Evolutionary conservation across 2,329 filamentous ascomycete genomes (phyloP).

Genomic region (Colletotrichum salicis): DNA sequence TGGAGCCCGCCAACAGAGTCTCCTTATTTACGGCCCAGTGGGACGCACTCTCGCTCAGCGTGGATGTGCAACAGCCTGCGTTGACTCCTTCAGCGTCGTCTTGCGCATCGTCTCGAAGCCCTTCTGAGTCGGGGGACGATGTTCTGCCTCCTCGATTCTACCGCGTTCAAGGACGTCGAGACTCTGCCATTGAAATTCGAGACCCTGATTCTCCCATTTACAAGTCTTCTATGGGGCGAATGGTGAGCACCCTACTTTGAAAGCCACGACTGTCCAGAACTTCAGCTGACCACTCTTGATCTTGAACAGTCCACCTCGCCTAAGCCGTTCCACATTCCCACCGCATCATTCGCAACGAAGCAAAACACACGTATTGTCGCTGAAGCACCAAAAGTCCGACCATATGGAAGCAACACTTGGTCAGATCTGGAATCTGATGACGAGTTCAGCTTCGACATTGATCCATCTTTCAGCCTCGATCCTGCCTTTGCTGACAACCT

Average conservation of each 20-base stretch:
- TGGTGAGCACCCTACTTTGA: not conserved
- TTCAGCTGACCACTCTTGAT: not conserved
- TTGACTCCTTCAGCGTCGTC: conserved; percentile 27
- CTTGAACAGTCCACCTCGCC: conserved; percentile 16
- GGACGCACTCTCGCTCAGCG: conserved; percentile 22
- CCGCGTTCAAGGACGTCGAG: conserved; percentile 27
- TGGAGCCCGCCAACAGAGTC: conserved; percentile 19
- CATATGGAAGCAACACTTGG: not conserved
- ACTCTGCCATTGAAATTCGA: conserved; percentile 32
- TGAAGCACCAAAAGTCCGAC: not conserved
- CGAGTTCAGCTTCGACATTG: conserved; percentile 6
- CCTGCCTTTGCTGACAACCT: conserved; percentile 3
- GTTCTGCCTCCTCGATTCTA: conserved; percentile 25
- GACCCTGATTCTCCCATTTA: conserved; percentile 31
- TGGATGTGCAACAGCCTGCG: conserved; percentile 23
- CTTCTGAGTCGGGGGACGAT: conserved; percentile 28
- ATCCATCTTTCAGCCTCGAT: conserved; percentile 7
- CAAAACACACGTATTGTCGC: not conserved
- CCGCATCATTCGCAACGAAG: conserved; percentile 25
- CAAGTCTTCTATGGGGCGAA: conserved; percentile 21
- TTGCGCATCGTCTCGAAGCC: conserved; percentile 30
- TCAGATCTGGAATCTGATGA: conserved; percentile 30
- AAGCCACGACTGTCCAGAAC: not conserved
- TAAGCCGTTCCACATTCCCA: conserved; percentile 15
- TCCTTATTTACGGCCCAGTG: conserved; percentile 31